phyloP scores from a whole-genome alignment of 192 early-diverging fungal genomes.

The Mortierella alpina region DNA sequence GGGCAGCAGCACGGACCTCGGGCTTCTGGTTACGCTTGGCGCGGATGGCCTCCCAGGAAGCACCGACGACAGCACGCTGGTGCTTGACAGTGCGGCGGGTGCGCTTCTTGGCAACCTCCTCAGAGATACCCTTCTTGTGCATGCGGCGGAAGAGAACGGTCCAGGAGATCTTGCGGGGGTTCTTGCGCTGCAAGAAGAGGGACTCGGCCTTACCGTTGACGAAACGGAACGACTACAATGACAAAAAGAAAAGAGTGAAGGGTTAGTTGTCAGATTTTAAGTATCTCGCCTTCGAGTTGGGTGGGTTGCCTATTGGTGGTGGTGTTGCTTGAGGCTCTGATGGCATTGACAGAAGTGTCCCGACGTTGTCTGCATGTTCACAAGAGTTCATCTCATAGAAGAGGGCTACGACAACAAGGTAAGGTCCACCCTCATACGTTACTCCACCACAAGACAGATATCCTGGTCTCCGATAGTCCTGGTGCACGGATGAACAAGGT shows the following conservation, averaged over 20 bases:
- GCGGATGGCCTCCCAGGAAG: constrained; percentile 94
- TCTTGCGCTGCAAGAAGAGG: constrained; percentile 96
- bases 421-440: no score
- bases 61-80: constrained; percentile 96
- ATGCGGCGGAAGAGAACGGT: constrained; percentile 96
- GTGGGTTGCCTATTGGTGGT: no score
- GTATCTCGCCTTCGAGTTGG: no score
- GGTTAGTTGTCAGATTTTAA: constrained; percentile 4
- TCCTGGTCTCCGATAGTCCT: no score
- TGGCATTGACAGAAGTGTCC: not conserved
- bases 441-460: no score
- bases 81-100: constrained; percentile 93
- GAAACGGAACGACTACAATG: constrained; percentile 90
- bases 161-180: constrained; percentile 98
- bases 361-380: no score
- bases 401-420: no score
- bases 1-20: constrained; percentile 92
- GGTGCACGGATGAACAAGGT: no score
- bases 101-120: constrained; percentile 97
- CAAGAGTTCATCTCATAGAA: no score
- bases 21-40: constrained; percentile 98
- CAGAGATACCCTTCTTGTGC: constrained; percentile 98
- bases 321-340: not conserved
- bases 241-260: not conserved
- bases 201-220: constrained; percentile 97